These are phyloP conservation scores for Russula sp. DNA, from an alignment of 768 basidiomycete genomes.

Conservation along the genomic window DNA sequence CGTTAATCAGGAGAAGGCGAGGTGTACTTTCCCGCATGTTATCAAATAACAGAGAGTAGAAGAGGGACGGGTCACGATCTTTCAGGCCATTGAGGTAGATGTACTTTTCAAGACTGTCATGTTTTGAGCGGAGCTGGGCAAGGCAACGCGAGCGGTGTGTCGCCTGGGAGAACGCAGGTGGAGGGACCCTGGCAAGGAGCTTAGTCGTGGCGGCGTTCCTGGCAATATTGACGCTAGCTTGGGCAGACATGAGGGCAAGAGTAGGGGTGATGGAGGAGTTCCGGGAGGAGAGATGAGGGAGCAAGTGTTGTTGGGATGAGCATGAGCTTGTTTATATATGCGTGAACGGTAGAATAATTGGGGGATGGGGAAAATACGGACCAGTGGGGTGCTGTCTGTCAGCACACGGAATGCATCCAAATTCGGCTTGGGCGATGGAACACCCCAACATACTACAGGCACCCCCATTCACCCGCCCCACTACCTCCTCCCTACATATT, in stretches of 20 bases:
- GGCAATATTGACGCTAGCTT: conserved; percentile 22
- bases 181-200: conserved; percentile 26
- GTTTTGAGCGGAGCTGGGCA: conserved; percentile 69
- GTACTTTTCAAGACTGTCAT: conserved; percentile 75
- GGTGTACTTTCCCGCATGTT: conserved; percentile 58
- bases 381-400: conserved; percentile 20
- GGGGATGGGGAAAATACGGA: conserved; percentile 18
- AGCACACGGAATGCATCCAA: conserved; percentile 17
- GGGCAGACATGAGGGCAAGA: conserved; percentile 18
- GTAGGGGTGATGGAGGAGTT: background rate
- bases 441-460: conserved; percentile 2
- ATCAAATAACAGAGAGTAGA: conserved; percentile 71
- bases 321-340: conserved; percentile 8
- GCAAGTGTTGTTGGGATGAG: background rate
- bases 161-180: conserved; percentile 33
- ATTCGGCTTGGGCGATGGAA: background rate
- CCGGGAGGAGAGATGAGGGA: background rate
- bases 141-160: conserved; percentile 62
- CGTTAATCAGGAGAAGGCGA: background rate
- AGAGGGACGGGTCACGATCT: conserved; percentile 66
- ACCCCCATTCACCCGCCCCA: no score
- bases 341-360: conserved; percentile 12
- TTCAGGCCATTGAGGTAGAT: conserved; percentile 79
- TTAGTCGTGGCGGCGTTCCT: conserved; percentile 19
- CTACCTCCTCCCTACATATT: no score